Conservation (phyloP, 1,139 yeast genomes). For the Wickerhamomyces sp. region DNA sequence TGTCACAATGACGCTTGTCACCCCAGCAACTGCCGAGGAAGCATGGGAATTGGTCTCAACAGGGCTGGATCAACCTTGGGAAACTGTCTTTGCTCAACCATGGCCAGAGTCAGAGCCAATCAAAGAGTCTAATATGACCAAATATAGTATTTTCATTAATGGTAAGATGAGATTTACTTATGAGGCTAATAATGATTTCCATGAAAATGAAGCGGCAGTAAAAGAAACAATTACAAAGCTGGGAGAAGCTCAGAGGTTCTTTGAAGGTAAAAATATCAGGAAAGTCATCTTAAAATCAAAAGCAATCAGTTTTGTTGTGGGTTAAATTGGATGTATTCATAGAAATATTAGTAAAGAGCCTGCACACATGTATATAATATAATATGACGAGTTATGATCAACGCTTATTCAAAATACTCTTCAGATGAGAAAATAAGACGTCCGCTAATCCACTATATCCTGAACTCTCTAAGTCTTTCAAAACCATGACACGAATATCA, state of each 20-base stretch:
- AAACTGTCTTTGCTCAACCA: slow-evolving; percentile 45
- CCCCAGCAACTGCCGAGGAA: slow-evolving; percentile 83
- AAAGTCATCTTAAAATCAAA: slow-evolving; percentile 36
- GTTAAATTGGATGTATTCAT: neutral
- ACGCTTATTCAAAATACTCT: slow-evolving; percentile 30
- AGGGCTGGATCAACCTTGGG: slow-evolving; percentile 33
- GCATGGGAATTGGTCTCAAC: slow-evolving; percentile 55
- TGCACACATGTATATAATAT: neutral
- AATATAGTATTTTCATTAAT: slow-evolving; percentile 57
- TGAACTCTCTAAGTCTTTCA: slow-evolving; percentile 30
- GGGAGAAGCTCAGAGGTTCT: slow-evolving; percentile 30
- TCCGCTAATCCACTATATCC: slow-evolving; percentile 42
- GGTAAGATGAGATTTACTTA: slow-evolving; percentile 60
- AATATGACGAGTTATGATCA: neutral
- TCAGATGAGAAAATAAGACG: slow-evolving; percentile 42
- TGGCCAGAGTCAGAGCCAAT: slow-evolving; percentile 48
- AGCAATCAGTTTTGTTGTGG: slow-evolving; percentile 31
- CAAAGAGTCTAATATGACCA: slow-evolving; percentile 32
- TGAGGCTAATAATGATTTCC: slow-evolving; percentile 30
- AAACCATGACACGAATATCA: slow-evolving; percentile 35
- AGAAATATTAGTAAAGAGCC: neutral
- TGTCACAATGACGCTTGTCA: slow-evolving; percentile 61
- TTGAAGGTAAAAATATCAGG: slow-evolving; percentile 30
- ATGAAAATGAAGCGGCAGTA: slow-evolving; percentile 25
- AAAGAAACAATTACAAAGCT: slow-evolving; percentile 22